Base-by-base conservation (phyloP, 2,329 filamentous ascomycete species). In the Myriangium duriaei region DNA sequence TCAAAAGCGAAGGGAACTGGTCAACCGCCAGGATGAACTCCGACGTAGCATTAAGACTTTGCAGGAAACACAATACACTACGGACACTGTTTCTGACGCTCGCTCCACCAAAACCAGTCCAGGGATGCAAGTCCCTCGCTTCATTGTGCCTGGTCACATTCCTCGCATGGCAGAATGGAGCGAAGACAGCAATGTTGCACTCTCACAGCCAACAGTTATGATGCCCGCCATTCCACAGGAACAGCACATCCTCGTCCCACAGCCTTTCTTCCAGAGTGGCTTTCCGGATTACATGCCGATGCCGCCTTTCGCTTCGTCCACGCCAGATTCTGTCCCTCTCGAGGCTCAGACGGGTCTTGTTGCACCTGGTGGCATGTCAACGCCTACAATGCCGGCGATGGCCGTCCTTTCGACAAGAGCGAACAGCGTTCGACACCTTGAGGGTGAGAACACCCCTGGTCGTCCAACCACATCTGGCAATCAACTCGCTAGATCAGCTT, bases 31-130 rank as follows among this genome's bases (percentile, higher is more conserved):
- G 44, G 57, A 60, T 48, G 48, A 49, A 19, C 47, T 59, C 12
- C 57, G 57, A 34, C 53, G 52, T 40, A 49, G 52, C 4, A 40
- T 58, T 40, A 58, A 58, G 34, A 46, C 44, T 17, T 44, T 60
- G 30, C 51, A 51, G 40, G 49, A 49, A 14, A 43, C 45, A 26
- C 24, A 36, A 13, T 7, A 10, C 19, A 19, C 3, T 6, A 16
- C 24, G 7, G 37, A 37, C 18, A 16, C 30, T 10, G 29, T 37
- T 2, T 26, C 32, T n/a, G 32, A 18, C 6, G 21, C 36, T 6
- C 34, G 30, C 12, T 30, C 34, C 11, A 26, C 30, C 19, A 31
- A 38, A 19, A 12, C 30, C 19, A 11, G 11, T 4, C 1, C 30
- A 29, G 40, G 42, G 28, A 30, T 24, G 3, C 17, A 24, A 12